These are phyloP conservation scores for Didymosphaeria variabile DNA, from an alignment of 2,329 filamentous ascomycete species.

Conservation along the genomic window DNA sequence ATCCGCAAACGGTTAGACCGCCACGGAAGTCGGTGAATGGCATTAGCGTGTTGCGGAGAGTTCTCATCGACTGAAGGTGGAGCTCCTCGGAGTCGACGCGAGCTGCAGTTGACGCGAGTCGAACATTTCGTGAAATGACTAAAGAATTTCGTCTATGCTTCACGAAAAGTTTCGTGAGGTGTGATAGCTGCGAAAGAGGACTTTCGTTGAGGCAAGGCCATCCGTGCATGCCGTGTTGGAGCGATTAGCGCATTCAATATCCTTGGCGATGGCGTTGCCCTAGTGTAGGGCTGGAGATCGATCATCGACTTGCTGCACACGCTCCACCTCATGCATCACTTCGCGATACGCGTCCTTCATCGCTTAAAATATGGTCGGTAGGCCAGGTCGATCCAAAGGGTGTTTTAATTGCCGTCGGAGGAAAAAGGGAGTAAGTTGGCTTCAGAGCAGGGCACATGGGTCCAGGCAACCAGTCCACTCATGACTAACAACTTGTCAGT, in stretches of 20 bases:
- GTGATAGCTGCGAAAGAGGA: neutral
- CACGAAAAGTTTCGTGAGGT: no score
- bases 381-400: conserved; percentile 41
- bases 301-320: neutral
- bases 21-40: neutral
- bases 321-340: neutral
- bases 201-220: neutral
- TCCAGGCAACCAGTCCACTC: neutral
- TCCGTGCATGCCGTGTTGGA: neutral
- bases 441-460: neutral
- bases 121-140: neutral
- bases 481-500: conserved; percentile 3
- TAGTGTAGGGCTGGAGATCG: neutral
- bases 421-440: conserved; percentile 64
- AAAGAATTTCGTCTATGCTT: no score
- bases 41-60: neutral
- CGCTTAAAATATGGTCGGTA: conserved; percentile 20
- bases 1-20: neutral
- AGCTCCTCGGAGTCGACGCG: neutral
- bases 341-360: neutral
- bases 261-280: neutral
- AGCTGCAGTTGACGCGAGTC: neutral
- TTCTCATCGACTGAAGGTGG: neutral
- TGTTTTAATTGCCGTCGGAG: conserved; percentile 48
- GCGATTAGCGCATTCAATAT: neutral